Conservation (phyloP, 2,329 filamentous ascomycete genomes). For the Arthrobotrys sphaeroides region DNA sequence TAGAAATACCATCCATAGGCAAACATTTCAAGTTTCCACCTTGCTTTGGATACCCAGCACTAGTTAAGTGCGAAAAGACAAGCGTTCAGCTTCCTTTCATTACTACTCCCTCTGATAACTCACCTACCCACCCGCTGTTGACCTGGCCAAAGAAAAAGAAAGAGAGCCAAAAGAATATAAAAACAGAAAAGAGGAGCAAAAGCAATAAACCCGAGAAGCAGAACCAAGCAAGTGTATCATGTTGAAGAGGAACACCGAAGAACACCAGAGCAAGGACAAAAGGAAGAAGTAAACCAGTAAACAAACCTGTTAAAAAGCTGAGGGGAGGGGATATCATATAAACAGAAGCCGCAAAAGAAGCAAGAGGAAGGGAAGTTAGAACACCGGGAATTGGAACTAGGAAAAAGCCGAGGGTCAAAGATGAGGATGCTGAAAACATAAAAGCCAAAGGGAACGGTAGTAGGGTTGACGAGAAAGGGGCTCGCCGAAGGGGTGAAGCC, state of each 20-base stretch:
- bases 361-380: constrained; percentile 2
- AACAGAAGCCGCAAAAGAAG: constrained; percentile 3
- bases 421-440: constrained; percentile 6
- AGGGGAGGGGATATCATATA: constrained; percentile 15
- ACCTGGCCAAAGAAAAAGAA: neutral
- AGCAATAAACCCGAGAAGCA: neutral
- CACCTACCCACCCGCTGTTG: neutral
- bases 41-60: neutral
- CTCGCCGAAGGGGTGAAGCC: neutral
- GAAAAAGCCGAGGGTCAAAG: neutral
- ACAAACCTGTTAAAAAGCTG: neutral
- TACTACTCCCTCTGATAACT: neutral
- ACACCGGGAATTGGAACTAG: neutral
- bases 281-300: neutral
- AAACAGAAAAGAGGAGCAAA: neutral
- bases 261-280: neutral
- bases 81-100: neutral
- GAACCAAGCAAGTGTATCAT: constrained; percentile 14
- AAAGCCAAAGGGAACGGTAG: neutral
- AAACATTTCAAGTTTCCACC: neutral
- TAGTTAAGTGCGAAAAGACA: neutral
- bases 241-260: constrained; percentile 14
- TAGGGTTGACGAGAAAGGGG: neutral
- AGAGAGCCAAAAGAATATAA: neutral
- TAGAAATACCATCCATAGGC: too few species aligned